Conservation (phyloP, 1,284 basidiomycete species). For the Flammula alnicola region DNA sequence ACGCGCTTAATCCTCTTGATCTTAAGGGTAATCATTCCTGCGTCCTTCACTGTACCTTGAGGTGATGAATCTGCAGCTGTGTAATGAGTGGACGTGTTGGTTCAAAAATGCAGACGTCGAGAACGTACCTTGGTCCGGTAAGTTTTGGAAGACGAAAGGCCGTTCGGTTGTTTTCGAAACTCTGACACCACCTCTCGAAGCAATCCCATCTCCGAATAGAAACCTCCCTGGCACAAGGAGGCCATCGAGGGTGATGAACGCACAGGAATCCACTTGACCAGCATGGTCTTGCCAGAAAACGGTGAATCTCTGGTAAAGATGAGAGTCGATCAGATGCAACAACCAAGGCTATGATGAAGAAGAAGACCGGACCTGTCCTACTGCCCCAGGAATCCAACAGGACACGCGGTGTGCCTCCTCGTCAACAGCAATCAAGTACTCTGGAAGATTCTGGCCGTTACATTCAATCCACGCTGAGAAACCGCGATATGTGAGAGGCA, state of each 20-base stretch:
- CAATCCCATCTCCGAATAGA: constrained; percentile 54
- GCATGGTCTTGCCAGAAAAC: constrained; percentile 67
- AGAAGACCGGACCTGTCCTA: constrained; percentile 53
- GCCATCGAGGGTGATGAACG: constrained; percentile 64
- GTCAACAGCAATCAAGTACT: constrained; percentile 57
- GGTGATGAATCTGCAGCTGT: neutral
- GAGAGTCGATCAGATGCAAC: neutral
- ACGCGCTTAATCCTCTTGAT: constrained; percentile 51
- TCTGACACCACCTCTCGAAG: constrained; percentile 51
- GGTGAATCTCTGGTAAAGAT: constrained; percentile 47
- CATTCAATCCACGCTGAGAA: constrained; percentile 71
- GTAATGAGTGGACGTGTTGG: neutral
- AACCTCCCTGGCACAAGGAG: constrained; percentile 62
- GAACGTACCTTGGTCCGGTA: constrained; percentile 37
- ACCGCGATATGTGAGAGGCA: constrained; percentile 49
- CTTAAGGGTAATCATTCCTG: constrained; percentile 58
- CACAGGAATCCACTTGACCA: constrained; percentile 53
- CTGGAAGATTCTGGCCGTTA: constrained; percentile 49
- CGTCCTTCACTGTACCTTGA: constrained; percentile 37
- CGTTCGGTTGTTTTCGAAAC: constrained; percentile 50
- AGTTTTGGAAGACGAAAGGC: constrained; percentile 59
- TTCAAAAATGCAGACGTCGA: neutral
- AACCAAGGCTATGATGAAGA: neutral
- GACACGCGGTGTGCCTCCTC: constrained; percentile 47
- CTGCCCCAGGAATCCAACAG: constrained; percentile 67